Conservation (phyloP, 179 eudicot species). For the Nepenthes alata region DNA sequence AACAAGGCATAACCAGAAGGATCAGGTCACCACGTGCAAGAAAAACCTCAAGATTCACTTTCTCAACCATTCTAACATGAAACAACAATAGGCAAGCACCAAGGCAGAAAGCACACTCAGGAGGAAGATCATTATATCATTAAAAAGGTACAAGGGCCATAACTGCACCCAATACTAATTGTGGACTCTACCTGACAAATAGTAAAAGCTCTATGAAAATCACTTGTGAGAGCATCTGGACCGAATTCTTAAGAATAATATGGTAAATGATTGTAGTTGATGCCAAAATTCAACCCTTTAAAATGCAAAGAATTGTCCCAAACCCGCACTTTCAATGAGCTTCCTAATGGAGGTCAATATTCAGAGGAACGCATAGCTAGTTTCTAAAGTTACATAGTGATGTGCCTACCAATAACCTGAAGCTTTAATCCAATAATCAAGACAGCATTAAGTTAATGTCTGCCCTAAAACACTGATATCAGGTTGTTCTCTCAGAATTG, state of each 20-base stretch:
- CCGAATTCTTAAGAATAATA: slow-evolving; percentile 34
- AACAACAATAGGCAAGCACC: neutral
- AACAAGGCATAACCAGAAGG: neutral
- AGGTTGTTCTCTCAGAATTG: no score
- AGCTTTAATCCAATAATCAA: no score
- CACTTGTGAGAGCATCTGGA: slow-evolving; percentile 17
- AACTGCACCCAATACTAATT: slow-evolving; percentile 10
- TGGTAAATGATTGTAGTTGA: slow-evolving; percentile 30
- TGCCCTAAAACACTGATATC: no score
- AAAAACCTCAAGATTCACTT: neutral
- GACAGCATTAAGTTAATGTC: no score
- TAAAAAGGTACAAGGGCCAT: slow-evolving; percentile 3
- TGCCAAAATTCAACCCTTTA: slow-evolving; percentile 37
- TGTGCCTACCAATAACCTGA: no score
- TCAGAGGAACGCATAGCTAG: no score
- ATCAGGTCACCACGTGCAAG: neutral
- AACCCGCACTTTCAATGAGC: no score
- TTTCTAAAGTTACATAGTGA: no score
- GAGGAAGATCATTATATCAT: no score
- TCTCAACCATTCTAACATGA: neutral
- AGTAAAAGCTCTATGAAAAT: slow-evolving; percentile 9
- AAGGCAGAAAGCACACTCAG: no score
- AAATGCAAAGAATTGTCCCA: slow-evolving; percentile 20
- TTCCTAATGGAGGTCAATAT: no score
- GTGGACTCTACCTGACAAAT: neutral